Evolutionary conservation across 2,329 filamentous ascomycete genomes (phyloP), one percentile per base, ranked within the genome.

Genomic region (Ophiostoma pallidulum): DNA sequence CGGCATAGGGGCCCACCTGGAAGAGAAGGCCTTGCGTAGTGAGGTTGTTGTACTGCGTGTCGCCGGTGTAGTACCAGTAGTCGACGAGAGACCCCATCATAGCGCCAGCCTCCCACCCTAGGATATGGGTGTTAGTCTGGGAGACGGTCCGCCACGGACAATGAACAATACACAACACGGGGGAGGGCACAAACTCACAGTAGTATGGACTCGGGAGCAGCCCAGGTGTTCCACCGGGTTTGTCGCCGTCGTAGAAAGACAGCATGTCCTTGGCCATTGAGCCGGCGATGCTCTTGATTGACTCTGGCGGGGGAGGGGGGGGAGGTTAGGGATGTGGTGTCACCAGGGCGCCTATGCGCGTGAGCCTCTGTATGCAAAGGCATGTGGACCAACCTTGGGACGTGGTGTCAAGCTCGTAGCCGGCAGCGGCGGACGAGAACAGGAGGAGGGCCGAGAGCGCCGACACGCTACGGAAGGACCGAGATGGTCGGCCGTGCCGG

Each of bases 51-150:
- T 85, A 92, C 29, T 61, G 87, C 86, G 60, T 82, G 48, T 57
- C 56, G 38, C 52, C 51, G 8, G 56, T 57, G 41, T 57, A 57
- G 45, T 54, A 85, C 85, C 86, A 94, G 62, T 92, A 92, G 58
- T 92, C 85, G 45, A 94, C 72, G 53, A 92, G 68, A 3, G 82
- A 71, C 19, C 77, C 77, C 64, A 81, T 72, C 70, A 90, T 79
- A 48, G 84, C 84, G 45, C 85, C 85, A 10, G 73, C 82, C 65
- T 85, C 83, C 86, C 80, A 89, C 75, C 75, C 74, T 77, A 48
- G 9, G 16, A 31, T n/a, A n/a, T n/a, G n/a, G n/a, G 33, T 37
- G 33, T 37, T 13, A 19, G 33, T n/a, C n/a, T n/a, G n/a, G n/a
- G 14, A 32, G 7, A 32, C 9, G 7, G 36, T 24, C 22, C 13